Base-by-base conservation (phyloP, 768 basidiomycete species). In the Chalciporus chontae region DNA sequence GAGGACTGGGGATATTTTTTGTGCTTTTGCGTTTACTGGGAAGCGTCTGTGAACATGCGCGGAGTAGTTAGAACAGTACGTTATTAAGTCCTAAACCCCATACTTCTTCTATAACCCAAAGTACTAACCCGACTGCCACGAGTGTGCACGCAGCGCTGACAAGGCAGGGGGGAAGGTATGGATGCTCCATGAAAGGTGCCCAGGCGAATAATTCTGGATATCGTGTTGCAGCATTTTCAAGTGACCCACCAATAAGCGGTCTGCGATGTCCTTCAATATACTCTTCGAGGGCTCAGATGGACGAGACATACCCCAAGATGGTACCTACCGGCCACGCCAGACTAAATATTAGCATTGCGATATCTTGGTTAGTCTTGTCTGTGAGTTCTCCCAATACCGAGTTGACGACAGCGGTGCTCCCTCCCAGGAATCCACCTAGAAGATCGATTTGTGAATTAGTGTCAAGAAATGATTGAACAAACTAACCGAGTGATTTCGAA, bases 311-410 rank as follows among this genome's bases (percentile, higher is more conserved):
- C 56, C 46, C 51, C 10, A 56, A 0, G 8, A 53, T 8, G 10
- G 18, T 24, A 15, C 50, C 55, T 0, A 32, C 36, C 4, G 53
- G 48, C 52, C 52, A 54, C 4, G 41, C 27, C 17, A 56, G 32
- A 15, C 55, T 56, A 19, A 56, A 56, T 31, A 51, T 46, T 11
- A 54, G 41, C 6, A 56, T 37, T 1, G 54, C 55, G 8, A 56
- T 46, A 7, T 56, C 34, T 36, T 51, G 54, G 5, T 56, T 56
- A 10, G 44, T 56, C 5, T 56, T 48, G 18, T 56, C 55, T 1
- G 55, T 56, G 6, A 56, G 47, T 40, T 56, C 55, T 8, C 34
- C 48, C 17, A 56, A 40, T 3, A 56, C 43, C 0, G 55, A 51
- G 21, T 56, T 48, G 10, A 56, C 5, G 3, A 56, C 54, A 2